phyloP scores from a whole-genome alignment of 495 filamentous ascomycete species.

The Xylaria intraflava region DNA sequence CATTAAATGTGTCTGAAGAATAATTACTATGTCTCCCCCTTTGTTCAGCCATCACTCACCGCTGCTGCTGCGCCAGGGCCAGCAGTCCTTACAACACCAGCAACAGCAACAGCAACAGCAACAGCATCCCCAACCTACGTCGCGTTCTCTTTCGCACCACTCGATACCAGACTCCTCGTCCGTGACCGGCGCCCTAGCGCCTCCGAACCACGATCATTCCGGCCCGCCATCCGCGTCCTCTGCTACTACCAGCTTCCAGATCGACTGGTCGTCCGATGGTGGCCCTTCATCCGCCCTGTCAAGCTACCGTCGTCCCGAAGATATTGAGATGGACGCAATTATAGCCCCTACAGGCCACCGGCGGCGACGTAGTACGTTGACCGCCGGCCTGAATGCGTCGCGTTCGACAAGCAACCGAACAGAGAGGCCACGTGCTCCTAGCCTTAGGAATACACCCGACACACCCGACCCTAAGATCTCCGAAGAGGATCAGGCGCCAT shows the following conservation, averaged over 20 bases:
- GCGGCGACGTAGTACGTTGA: constrained; percentile 53
- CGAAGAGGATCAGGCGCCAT: constrained; percentile 30
- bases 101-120: neutral
- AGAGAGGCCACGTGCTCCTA: constrained; percentile 43
- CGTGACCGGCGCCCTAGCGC: constrained; percentile 17
- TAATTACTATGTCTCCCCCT: constrained; percentile 9
- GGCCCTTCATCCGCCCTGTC: constrained; percentile 18
- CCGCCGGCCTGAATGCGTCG: constrained; percentile 33
- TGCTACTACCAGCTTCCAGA: constrained; percentile 27
- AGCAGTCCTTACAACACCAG: neutral
- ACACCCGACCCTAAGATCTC: constrained; percentile 32
- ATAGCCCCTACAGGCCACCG: constrained; percentile 42
- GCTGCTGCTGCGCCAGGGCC: neutral
- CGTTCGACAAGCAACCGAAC: constrained; percentile 37
- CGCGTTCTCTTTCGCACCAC: neutral
- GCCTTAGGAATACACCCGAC: constrained; percentile 25
- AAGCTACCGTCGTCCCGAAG: constrained; percentile 25
- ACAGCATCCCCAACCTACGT: neutral
- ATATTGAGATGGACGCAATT: constrained; percentile 45
- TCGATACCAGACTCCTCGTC: constrained; percentile 9
- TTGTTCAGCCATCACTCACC: constrained; percentile 5
- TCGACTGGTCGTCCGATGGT: constrained; percentile 26
- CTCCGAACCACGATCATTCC: constrained; percentile 20
- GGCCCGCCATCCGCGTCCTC: constrained; percentile 26
- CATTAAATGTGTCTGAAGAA: too few relatives aligned